Conservation (phyloP, 2,329 filamentous ascomycete species). For the Lachnum nothofagi region DNA sequence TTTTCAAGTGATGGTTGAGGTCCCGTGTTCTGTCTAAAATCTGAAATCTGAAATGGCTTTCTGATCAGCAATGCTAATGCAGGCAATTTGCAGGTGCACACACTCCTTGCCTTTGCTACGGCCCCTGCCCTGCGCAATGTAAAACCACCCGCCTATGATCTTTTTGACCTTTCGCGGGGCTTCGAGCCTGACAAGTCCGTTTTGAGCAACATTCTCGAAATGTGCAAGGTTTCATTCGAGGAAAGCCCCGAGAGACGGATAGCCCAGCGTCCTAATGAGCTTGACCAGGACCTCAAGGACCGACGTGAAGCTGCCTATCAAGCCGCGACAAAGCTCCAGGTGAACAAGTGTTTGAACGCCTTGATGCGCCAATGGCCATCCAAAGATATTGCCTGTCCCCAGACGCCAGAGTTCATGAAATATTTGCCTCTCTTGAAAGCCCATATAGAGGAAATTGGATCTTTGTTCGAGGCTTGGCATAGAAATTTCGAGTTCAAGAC, state of each 20-base stretch:
- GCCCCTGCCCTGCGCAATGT: slow-evolving; percentile 15
- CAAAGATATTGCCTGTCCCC: background rate
- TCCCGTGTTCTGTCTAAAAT: no score
- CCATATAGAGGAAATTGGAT: background rate
- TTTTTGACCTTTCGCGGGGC: slow-evolving; percentile 7
- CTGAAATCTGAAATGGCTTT: no score
- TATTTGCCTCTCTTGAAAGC: slow-evolving; percentile 6
- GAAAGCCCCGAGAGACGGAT: slow-evolving; percentile 10
- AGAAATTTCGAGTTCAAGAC: slow-evolving; percentile 9
- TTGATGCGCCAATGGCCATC: slow-evolving; percentile 6
- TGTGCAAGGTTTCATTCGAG: background rate
- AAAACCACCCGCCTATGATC: slow-evolving; percentile 1
- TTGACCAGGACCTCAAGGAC: background rate
- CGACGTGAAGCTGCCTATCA: slow-evolving; percentile 5
- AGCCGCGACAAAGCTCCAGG: slow-evolving; percentile 3
- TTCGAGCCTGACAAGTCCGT: slow-evolving; percentile 5
- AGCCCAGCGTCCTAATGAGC: slow-evolving; percentile 2
- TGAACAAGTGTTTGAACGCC: slow-evolving; percentile 1
- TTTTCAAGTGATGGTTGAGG: no score
- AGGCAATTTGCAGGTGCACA: no score
- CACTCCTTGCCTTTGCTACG: slow-evolving; percentile 32
- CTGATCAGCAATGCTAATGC: no score
- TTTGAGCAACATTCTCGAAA: background rate
- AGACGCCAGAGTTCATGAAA: background rate
- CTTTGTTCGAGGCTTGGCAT: slow-evolving; percentile 5